phyloP scores from a whole-genome alignment of 352 stramenopile genomes.

The Aphanomyces stellatus region DNA sequence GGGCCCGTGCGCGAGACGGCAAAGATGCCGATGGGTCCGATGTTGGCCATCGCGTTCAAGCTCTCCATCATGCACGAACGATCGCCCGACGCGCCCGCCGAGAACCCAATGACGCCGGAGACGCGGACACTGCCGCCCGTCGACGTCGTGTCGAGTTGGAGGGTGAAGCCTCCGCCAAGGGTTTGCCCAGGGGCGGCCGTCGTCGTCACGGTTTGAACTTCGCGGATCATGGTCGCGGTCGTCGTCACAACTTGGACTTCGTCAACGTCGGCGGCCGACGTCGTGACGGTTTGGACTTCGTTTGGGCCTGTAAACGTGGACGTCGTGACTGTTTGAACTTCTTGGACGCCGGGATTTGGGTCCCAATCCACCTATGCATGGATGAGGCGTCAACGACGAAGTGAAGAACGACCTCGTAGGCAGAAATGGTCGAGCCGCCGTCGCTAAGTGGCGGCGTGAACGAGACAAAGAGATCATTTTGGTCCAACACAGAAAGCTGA shows the following conservation, averaged over 20 bases:
- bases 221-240: constrained; percentile 38
- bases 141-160: constrained; percentile 85
- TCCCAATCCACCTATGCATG: constrained; percentile 83
- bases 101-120: constrained; percentile 87
- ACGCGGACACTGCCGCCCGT: constrained; percentile 83
- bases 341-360: constrained; percentile 74
- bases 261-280: constrained; percentile 67
- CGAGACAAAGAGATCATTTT: constrained; percentile 53
- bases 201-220: constrained; percentile 85
- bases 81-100: constrained; percentile 42
- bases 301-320: constrained; percentile 84
- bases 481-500: constrained; percentile 49
- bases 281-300: constrained; percentile 91
- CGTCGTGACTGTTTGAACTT: constrained; percentile 84
- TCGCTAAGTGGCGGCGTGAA: constrained; percentile 68
- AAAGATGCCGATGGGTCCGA: constrained; percentile 45
- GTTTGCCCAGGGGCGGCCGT: constrained; percentile 69
- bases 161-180: constrained; percentile 83
- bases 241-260: constrained; percentile 86
- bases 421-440: constrained; percentile 63
- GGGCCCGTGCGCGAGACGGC: constrained; percentile 46
- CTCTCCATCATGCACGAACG: constrained; percentile 55
- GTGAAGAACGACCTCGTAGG: constrained; percentile 28
- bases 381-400: neutral
- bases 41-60: constrained; percentile 72